A percentile compares a stretch with the other conserved stretches of the same genome.
phyloP scores from a whole-genome alignment of 2,329 filamentous ascomycete genomes.

The Chalaropsis ovoidea region DNA sequence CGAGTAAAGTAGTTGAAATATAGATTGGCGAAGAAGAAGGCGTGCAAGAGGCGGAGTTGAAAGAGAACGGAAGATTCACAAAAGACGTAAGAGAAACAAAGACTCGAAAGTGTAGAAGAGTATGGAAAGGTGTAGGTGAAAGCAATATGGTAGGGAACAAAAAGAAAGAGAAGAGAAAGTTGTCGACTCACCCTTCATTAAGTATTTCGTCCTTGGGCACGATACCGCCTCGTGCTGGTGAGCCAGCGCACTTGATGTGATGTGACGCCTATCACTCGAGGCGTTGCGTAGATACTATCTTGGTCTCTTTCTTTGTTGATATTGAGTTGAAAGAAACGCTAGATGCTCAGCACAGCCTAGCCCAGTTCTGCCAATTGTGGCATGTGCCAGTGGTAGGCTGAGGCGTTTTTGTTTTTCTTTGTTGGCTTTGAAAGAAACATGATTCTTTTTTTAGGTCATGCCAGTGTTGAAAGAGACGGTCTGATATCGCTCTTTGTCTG shows the following conservation, averaged over 20 bases:
- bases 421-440: background rate
- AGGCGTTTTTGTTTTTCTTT: background rate
- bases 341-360: too few relatives aligned
- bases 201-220: background rate
- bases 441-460: slow-evolving; percentile 1
- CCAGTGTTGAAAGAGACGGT: background rate
- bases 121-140: background rate
- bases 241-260: background rate
- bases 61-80: too few relatives aligned
- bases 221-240: background rate
- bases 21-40: too few relatives aligned
- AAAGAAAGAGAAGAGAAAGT: background rate
- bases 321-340: background rate
- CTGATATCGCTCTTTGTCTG: background rate
- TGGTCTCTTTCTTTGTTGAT: background rate
- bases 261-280: background rate
- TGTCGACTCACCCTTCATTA: background rate
- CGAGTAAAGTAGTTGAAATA: too few relatives aligned
- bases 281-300: background rate
- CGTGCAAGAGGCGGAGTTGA: too few relatives aligned
- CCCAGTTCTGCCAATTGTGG: background rate
- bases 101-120: background rate
- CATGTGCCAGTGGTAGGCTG: background rate
- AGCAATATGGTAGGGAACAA: background rate
- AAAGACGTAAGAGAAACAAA: background rate